phyloP scores from a whole-genome alignment of 768 basidiomycete species.

The Boletus reticulatus region DNA sequence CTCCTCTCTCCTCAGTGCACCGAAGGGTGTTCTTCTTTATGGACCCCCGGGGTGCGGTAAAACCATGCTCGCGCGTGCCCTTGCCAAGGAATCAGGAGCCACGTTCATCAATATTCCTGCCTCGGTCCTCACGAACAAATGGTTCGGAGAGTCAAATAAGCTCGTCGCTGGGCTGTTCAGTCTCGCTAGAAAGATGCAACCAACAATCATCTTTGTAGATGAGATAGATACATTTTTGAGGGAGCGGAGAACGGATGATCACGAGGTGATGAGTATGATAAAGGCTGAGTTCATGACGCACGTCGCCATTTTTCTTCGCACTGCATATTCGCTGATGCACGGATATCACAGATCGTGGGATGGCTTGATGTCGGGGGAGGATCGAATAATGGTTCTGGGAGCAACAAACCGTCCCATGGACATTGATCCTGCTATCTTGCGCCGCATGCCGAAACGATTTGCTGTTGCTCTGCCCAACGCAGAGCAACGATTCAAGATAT shows the following conservation, averaged over 20 bases:
- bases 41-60: slow-evolving; percentile 99
- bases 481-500: slow-evolving; percentile 81
- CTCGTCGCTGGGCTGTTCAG: slow-evolving; percentile 93
- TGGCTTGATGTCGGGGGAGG: slow-evolving; percentile 76
- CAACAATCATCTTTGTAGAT: slow-evolving; percentile 97
- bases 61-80: slow-evolving; percentile 98
- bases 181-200: slow-evolving; percentile 90
- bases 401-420: slow-evolving; percentile 96
- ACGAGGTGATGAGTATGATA: slow-evolving; percentile 99
- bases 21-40: slow-evolving; percentile 93
- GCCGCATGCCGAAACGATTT: slow-evolving; percentile 99
- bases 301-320: slow-evolving; percentile 25
- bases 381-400: slow-evolving; percentile 87
- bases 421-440: slow-evolving; percentile 79
- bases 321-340: background rate
- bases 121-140: slow-evolving; percentile 73
- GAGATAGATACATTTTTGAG: slow-evolving; percentile 96
- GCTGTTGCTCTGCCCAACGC: slow-evolving; percentile 75
- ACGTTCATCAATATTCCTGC: slow-evolving; percentile 91
- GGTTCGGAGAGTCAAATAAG: slow-evolving; percentile 93
- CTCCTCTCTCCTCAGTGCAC: slow-evolving; percentile 82
- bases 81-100: slow-evolving; percentile 95
- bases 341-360: slow-evolving; percentile 77
- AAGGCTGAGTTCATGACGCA: slow-evolving; percentile 96
- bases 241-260: slow-evolving; percentile 83